Conservation (phyloP, 139 green algal genomes). For the Desmodesmus armatus region DNA sequence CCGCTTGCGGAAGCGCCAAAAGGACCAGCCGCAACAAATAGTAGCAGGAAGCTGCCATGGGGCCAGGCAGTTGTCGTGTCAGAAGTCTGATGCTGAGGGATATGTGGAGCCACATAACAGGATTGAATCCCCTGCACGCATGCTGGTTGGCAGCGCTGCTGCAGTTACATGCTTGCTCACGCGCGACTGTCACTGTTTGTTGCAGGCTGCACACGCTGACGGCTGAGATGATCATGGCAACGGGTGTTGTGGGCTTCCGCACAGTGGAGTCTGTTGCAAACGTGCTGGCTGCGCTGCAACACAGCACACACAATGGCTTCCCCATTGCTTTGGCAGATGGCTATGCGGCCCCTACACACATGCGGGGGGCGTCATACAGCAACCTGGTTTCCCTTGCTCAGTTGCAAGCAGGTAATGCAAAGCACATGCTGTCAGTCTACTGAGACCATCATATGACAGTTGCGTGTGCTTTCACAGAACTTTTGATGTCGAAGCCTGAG, state of each 20-base stretch:
- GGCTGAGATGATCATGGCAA: conserved; percentile 77
- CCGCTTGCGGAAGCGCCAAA: too few species aligned
- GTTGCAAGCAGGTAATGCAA: background rate
- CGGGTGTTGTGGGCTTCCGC: conserved; percentile 69
- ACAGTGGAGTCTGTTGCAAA: conserved; percentile 69
- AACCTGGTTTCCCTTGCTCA: conserved; percentile 31
- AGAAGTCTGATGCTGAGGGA: too few species aligned
- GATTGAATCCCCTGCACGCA: too few species aligned
- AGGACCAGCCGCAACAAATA: too few species aligned
- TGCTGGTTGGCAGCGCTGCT: too few species aligned
- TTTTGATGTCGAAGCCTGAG: too few species aligned
- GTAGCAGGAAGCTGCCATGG: too few species aligned
- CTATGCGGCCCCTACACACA: background rate
- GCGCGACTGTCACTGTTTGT: too few species aligned
- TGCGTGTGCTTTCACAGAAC: background rate
- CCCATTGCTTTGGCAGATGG: conserved; percentile 65
- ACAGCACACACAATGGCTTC: conserved; percentile 91
- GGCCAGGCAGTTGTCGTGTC: too few species aligned
- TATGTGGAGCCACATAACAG: too few species aligned
- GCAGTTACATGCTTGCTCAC: too few species aligned
- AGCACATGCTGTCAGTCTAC: conserved; percentile 7
- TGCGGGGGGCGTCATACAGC: background rate
- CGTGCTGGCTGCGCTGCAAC: conserved; percentile 74
- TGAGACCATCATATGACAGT: background rate
- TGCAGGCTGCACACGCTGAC: conserved; percentile 66